Percentiles rank a stretch among this genome's conserved stretches.
phyloP scores from a whole-genome alignment of 192 early-diverging fungal species.

The Phycomyces blakesleeanus region DNA sequence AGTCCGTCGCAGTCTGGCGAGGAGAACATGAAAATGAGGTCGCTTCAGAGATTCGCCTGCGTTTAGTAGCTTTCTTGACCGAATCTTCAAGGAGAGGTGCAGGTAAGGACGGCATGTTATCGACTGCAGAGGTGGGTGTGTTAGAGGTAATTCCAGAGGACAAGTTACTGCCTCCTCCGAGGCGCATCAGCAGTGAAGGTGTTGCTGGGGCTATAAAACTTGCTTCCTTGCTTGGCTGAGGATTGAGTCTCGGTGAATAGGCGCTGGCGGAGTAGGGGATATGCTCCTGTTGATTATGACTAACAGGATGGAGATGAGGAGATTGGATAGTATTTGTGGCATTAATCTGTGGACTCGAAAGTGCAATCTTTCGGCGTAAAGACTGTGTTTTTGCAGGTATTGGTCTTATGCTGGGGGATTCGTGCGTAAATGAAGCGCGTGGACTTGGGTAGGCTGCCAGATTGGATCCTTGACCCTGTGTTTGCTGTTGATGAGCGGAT shows the following conservation, averaged over 20 bases:
- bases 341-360: conserved; percentile 4
- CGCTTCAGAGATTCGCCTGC: conserved; percentile 19
- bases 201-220: conserved; percentile 56
- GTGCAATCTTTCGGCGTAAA: conserved; percentile 12
- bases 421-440: background rate
- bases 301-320: background rate
- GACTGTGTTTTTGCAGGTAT: conserved; percentile 11
- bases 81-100: conserved; percentile 17
- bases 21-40: conserved; percentile 9
- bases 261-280: background rate
- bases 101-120: conserved; percentile 20
- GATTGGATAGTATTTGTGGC: background rate
- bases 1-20: conserved; percentile 3
- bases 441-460: background rate
- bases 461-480: background rate
- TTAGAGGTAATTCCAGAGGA: background rate
- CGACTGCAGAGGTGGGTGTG: conserved; percentile 1
- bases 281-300: background rate
- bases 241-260: background rate
- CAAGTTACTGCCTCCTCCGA: conserved; percentile 29
- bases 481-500: conserved; percentile 7
- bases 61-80: conserved; percentile 7
- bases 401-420: background rate
- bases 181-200: conserved; percentile 63
- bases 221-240: background rate